These are phyloP conservation scores for Alternaria sp. DNA, from an alignment of 2,329 filamentous ascomycete species.

Conservation along the genomic window DNA sequence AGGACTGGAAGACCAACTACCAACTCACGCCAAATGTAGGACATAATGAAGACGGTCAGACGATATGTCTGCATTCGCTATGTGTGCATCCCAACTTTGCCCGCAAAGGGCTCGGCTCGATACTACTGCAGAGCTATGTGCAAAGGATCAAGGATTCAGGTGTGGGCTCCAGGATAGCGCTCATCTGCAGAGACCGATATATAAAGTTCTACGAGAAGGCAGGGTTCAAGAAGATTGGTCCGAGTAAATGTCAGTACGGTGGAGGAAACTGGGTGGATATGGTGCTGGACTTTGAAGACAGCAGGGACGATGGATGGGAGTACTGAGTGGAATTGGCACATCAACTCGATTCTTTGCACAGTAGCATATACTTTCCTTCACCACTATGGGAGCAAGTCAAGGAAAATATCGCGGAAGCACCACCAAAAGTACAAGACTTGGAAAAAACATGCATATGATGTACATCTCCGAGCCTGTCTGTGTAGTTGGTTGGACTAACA, in stretches of 20 bases:
- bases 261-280: conserved; percentile 85
- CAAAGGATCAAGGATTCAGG: conserved; percentile 76
- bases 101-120: conserved; percentile 74
- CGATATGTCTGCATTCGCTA: conserved; percentile 82
- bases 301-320: conserved; percentile 13
- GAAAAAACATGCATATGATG: too few species aligned
- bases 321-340: background rate
- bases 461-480: too few species aligned
- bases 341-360: background rate
- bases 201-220: conserved; percentile 77
- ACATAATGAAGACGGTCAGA: conserved; percentile 76
- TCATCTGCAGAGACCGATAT: conserved; percentile 79
- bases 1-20: conserved; percentile 67
- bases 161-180: conserved; percentile 74
- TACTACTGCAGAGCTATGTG: conserved; percentile 77
- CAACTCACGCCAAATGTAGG: conserved; percentile 59
- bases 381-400: background rate
- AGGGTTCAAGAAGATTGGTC: conserved; percentile 74
- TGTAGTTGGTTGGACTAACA: too few species aligned
- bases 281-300: conserved; percentile 60
- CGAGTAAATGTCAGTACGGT: conserved; percentile 74
- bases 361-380: background rate
- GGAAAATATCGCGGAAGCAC: background rate
- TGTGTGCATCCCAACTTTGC: conserved; percentile 80
- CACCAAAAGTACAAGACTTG: too few species aligned